Base-by-base conservation (phyloP, 2,329 filamentous ascomycete genomes). In the Pseudogymnoascus sp. region DNA sequence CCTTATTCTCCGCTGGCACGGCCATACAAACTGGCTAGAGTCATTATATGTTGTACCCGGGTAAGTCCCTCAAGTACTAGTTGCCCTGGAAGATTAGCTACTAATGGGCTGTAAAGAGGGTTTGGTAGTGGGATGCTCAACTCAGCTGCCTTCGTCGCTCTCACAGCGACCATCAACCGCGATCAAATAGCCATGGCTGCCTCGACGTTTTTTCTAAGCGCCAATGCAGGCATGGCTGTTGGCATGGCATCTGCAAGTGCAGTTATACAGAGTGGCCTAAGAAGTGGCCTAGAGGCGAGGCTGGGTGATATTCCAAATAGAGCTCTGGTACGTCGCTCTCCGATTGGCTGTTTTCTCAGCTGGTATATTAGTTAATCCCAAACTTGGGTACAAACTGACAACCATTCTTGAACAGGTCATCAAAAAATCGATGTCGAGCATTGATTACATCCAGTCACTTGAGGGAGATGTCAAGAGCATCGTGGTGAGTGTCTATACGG, bases 1-100 rank as follows among this genome's bases (percentile, higher is more conserved):
- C 0, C 78, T 88, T 3, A 72, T 83, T 7, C 69, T 84, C 1
- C 75, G 80, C 21, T 89, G 87, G 87, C 78, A 82, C 10, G 86
- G 85, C 0, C 66, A 84, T 34, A 88, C 84, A 0, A 79, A 78
- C 6, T 78, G 79, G 67, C 74, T 74, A 64, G 83, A 86, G 66
- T 83, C 83, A 0, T 69, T 88, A 0, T 84, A 86, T 64, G 85
- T 88, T 23, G 74, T 86, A 4, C 84, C 85, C 0, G 69, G 44
- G 44, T 50, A 16, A 50, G 23, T 1, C 7, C 14, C 8, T 11
- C 6, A 1, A 2, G 1, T 5, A 11, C 7, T 6, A 8, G 18
- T 36, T 37, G 10, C 11, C n/a, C 4, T 14, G 2, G 10, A 10
- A 36, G 28, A 53, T 18, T 21, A 7, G 12, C 53, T 28, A 44